These are phyloP conservation scores for Lipomyces mesembrius DNA, from an alignment of 805 yeast genomes.

Conservation along the genomic window DNA sequence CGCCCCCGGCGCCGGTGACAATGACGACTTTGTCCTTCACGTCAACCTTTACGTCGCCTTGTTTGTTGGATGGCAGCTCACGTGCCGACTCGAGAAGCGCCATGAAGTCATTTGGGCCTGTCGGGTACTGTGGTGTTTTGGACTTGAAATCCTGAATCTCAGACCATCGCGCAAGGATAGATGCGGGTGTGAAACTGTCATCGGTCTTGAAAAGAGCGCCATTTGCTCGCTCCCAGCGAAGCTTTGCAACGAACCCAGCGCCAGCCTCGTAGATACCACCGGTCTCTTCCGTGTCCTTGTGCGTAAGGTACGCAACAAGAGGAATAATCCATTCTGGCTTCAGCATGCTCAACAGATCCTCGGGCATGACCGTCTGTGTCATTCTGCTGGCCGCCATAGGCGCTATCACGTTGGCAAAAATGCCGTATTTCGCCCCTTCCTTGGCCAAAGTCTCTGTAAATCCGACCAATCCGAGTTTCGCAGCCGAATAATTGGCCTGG, in stretches of 20 bases:
- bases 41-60: slow-evolving; percentile 59
- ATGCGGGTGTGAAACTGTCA: slow-evolving; percentile 78
- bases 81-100: slow-evolving; percentile 59
- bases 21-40: slow-evolving; percentile 84
- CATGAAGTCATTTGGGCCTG: slow-evolving; percentile 70
- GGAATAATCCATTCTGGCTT: slow-evolving; percentile 93
- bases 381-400: slow-evolving; percentile 95
- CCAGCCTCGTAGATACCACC: slow-evolving; percentile 90
- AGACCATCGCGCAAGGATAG: slow-evolving; percentile 68
- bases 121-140: slow-evolving; percentile 69
- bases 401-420: slow-evolving; percentile 83
- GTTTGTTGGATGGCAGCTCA: slow-evolving; percentile 60
- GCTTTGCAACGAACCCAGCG: slow-evolving; percentile 89
- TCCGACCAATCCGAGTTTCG: slow-evolving; percentile 87
- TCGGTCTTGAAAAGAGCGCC: slow-evolving; percentile 86
- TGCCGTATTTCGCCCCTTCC: slow-evolving; percentile 87
- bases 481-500: slow-evolving; percentile 93
- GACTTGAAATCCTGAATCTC: slow-evolving; percentile 64
- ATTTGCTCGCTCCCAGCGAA: slow-evolving; percentile 91
- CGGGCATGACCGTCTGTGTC: slow-evolving; percentile 90
- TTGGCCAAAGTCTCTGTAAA: slow-evolving; percentile 92
- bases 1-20: slow-evolving; percentile 94
- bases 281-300: slow-evolving; percentile 63
- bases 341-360: slow-evolving; percentile 76
- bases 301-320: slow-evolving; percentile 77